Base-by-base conservation (phyloP, 2,329 filamentous ascomycete genomes). In the Aspergillus ruber region DNA sequence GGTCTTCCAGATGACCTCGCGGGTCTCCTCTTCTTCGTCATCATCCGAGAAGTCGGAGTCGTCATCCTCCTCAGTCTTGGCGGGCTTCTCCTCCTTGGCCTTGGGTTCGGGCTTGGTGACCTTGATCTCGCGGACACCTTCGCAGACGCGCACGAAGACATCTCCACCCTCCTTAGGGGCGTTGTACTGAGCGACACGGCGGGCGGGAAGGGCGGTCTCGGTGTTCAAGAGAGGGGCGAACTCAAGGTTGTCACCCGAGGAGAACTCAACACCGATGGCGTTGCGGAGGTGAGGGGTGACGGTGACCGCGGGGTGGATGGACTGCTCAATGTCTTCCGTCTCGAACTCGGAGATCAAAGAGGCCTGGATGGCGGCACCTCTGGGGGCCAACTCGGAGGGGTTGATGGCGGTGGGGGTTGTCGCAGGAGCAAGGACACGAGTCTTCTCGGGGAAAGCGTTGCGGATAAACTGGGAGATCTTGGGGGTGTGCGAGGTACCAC, bases 281-380 rank as follows among this genome's bases (percentile, higher is more conserved):
- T 90, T 86, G 59, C 82, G 78, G 54, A 95, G 84, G 75, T 98
- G 93, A 60, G 90, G 89, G 45, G 94, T 90, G 13, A 90, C 91
- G 29, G 91, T 96, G 55, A 98, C 90, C 65, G 90, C 88, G 45
- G 93, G 85, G 76, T 98, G 91, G 42, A 90, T 95, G 53, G 88
- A 95, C 78, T 96, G 90, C 67, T 94, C 88, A 59, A 98, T 94
- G 66, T 97, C 91, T 56, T 89, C 84, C 58, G 83, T 79, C 61
- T 98, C 93, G 71, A 95, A 98, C 70, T 95, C 91, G 70, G 90
- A 84, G 68, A 98, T 89, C 54, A 98, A 77, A 51, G 85, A 94
- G 33, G 93, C 93, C 74, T 98, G 93, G 60, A 98, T 89, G 27
- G 93, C 91, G 51, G 93, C 93, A 64, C 93, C 93, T 55, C 93